Evolutionary conservation across 305 asterid species (phyloP).

Genomic region (Fraxinus paxiana): DNA sequence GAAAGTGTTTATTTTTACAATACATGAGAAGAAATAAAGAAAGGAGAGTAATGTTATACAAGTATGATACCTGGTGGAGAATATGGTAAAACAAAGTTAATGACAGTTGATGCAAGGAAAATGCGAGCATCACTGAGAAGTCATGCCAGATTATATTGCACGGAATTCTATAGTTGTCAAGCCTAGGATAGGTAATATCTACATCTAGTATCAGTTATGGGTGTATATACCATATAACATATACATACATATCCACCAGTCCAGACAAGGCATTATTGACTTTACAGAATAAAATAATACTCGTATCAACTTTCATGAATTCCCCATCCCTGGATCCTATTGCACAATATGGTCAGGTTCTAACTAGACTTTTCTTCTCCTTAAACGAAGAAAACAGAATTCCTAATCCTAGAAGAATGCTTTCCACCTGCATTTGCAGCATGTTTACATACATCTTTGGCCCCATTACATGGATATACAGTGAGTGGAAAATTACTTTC

Average conservation of each 20-base stretch:
- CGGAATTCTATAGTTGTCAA: not conserved
- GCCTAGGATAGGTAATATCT: not conserved
- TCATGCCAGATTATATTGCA: not conserved
- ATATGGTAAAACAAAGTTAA: not conserved
- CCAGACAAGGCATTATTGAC: not conserved
- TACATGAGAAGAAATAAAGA: not conserved
- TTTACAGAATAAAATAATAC: not conserved
- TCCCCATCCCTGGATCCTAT: not conserved
- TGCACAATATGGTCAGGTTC: not conserved
- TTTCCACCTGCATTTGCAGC: not conserved
- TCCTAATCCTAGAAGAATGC: not conserved
- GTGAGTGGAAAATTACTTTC: not conserved
- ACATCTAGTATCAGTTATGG: not conserved
- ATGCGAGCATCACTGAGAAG: not conserved
- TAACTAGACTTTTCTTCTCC: not conserved
- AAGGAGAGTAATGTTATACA: not conserved
- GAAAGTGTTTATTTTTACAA: not conserved
- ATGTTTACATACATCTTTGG: not conserved
- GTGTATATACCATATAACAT: not conserved
- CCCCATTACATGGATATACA: not conserved
- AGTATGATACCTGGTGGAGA: not conserved
- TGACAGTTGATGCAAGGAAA: not conserved
- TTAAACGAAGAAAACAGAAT: not conserved
- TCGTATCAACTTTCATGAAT: not conserved
- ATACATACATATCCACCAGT: not conserved